Evolutionary conservation across 2,329 filamentous ascomycete species (phyloP), one percentile per base, ranked within the genome.

Genomic region (Diplocarpon rosae): DNA sequence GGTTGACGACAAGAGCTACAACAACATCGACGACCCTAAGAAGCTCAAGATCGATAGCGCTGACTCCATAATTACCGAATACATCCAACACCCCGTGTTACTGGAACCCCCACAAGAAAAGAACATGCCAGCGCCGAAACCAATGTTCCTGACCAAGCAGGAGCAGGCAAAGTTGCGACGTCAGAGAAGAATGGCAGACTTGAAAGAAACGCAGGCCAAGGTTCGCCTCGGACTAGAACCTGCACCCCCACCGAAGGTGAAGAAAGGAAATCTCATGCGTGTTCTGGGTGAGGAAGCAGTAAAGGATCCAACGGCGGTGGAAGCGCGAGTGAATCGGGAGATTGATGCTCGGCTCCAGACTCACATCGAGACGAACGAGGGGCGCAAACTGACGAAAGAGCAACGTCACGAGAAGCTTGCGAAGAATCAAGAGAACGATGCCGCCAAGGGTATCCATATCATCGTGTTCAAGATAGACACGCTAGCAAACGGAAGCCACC

Each of bases 201-300:
- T 94, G 52, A 96, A 96, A 63, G 93, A 98, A 65, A 82, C 89
- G 60, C 92, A 98, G 65, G 89, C 90, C 31, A 96, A 98, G 69
- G 92, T 96, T 50, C 77, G 90, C 47, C 71, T 98, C 10, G 92
- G 92, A 15, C 73, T 98, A 12, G 83, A 90, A 48, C 87, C 89
- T 2, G 86, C 90, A 15, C 88, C 89, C 24, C 84, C 89, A 20
- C 90, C 92, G 10, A 98, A 96, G 66, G 87, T 98, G 55, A 96
- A 95, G 68, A 93, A 93, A 65, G 85, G 83, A 46, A 98, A 98
- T 63, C 76, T 98, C 61, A 98, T 98, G 92, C 83, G 89, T 46
- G 92, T 98, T 27, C 73, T 95, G 45, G 92, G 92, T 51, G 87
- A 95, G 47, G 61, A 62, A 46, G 82, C 82, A 14, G 90, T 98